Percentiles rank a stretch among this genome's conserved stretches.
These are phyloP conservation scores for Scedosporium aurantiacum DNA, from an alignment of 2,329 filamentous ascomycete genomes.

Conservation along the genomic window DNA sequence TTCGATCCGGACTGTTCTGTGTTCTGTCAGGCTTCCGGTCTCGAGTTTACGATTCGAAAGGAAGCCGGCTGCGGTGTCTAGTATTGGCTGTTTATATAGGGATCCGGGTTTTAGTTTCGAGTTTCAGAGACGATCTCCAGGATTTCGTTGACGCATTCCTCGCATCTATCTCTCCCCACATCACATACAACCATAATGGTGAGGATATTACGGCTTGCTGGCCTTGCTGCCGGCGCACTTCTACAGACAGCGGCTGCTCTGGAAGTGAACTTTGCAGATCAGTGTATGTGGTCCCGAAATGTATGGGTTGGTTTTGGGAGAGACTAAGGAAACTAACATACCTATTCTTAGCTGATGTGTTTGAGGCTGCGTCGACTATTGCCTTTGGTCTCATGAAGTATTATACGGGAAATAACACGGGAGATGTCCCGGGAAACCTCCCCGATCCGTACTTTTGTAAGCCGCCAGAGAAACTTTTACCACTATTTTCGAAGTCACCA, in stretches of 20 bases:
- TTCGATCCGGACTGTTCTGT: neutral
- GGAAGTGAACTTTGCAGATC: slow-evolving; percentile 19
- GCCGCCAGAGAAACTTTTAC: slow-evolving; percentile 25
- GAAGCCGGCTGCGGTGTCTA: neutral
- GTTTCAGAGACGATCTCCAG: neutral
- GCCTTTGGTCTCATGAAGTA: slow-evolving; percentile 36
- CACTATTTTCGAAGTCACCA: slow-evolving; percentile 27
- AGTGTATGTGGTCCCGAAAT: slow-evolving; percentile 8
- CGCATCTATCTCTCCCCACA: neutral
- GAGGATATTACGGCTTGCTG: slow-evolving; percentile 9
- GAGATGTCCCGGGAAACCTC: slow-evolving; percentile 45
- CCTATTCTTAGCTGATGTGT: slow-evolving; percentile 32
- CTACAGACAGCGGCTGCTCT: slow-evolving; percentile 8
- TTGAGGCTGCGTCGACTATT: slow-evolving; percentile 33
- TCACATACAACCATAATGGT: slow-evolving; percentile 4
- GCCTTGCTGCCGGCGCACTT: slow-evolving; percentile 6
- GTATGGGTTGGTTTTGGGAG: slow-evolving; percentile 10
- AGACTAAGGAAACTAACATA: slow-evolving; percentile 18
- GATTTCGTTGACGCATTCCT: neutral
- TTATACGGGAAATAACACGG: slow-evolving; percentile 48
- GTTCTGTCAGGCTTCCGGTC: neutral
- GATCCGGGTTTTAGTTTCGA: neutral
- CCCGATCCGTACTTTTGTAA: slow-evolving; percentile 55
- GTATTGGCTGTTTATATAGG: neutral
- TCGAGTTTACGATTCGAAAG: neutral